Percentiles rank a stretch among this genome's conserved stretches.
Conservation (phyloP, 805 yeast genomes). For the Metschnikowia corniflorae region DNA sequence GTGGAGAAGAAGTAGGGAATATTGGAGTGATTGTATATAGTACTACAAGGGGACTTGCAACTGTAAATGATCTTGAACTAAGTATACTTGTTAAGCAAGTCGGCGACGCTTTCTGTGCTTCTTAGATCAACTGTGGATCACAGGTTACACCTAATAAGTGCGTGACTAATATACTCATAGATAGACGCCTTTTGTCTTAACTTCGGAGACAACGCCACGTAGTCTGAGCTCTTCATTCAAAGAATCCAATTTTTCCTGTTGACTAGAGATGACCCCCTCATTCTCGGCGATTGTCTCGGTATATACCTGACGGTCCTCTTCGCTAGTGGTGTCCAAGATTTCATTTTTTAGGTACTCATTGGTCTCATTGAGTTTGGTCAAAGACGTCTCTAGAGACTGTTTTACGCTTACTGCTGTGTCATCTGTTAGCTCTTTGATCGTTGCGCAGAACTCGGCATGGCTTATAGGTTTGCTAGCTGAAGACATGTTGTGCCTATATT, state of each 20-base stretch:
- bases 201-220: constrained; percentile 27
- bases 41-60: no score
- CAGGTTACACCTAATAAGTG: no score
- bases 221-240: constrained; percentile 46
- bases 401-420: constrained; percentile 24
- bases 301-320: constrained; percentile 49
- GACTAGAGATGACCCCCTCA: constrained; percentile 49
- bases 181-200: not conserved
- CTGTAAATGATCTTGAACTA: no score
- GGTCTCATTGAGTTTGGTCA: constrained; percentile 44
- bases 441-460: constrained; percentile 43
- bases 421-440: constrained; percentile 52
- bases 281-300: constrained; percentile 57
- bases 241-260: constrained; percentile 42
- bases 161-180: no score
- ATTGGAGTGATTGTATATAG: no score
- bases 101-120: no score
- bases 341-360: constrained; percentile 46
- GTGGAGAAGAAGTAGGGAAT: constrained; percentile 24
- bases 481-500: no score
- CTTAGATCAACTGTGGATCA: no score
- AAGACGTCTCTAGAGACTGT: constrained; percentile 24
- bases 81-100: no score
- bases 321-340: constrained; percentile 26
- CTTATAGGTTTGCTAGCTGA: constrained; percentile 23